phyloP scores from a whole-genome alignment of 192 early-diverging fungal genomes.

The Entomortierella chlamydospora region DNA sequence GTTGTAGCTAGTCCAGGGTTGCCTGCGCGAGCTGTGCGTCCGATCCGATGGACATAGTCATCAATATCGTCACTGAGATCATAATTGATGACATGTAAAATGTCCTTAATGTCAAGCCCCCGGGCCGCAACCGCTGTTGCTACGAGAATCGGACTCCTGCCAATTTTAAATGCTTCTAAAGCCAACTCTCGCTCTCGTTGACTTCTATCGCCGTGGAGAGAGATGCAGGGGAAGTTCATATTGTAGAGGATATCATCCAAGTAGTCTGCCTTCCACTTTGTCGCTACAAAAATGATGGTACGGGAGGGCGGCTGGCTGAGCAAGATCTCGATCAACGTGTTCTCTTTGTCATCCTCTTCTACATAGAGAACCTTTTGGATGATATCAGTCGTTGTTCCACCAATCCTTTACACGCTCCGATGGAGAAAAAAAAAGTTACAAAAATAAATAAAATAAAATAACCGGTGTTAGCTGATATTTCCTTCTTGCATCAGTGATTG shows the following conservation, averaged over 20 bases:
- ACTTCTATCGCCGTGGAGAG: slow-evolving; percentile 87
- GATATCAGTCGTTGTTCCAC: slow-evolving; percentile 90
- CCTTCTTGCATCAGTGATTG: neutral
- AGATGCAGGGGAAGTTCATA: slow-evolving; percentile 79
- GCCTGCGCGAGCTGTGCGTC: slow-evolving; percentile 72
- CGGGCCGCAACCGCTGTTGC: slow-evolving; percentile 91
- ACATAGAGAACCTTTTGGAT: slow-evolving; percentile 83
- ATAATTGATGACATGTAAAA: slow-evolving; percentile 89
- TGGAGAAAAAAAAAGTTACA: neutral
- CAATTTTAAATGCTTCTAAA: slow-evolving; percentile 74
- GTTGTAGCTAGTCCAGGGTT: slow-evolving; percentile 70
- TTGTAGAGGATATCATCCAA: slow-evolving; percentile 76
- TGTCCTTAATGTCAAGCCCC: slow-evolving; percentile 88
- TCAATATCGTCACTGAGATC: slow-evolving; percentile 88
- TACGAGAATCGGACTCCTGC: slow-evolving; percentile 73
- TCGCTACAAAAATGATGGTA: slow-evolving; percentile 87
- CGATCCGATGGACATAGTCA: slow-evolving; percentile 90
- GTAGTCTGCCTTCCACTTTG: slow-evolving; percentile 84
- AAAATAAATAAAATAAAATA: neutral
- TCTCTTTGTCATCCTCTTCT: slow-evolving; percentile 74
- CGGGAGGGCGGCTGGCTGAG: slow-evolving; percentile 67
- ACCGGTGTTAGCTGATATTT: neutral
- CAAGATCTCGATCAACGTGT: slow-evolving; percentile 68
- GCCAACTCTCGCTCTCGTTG: slow-evolving; percentile 86
- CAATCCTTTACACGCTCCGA: slow-evolving; percentile 59